These are phyloP conservation scores for Russula sp. DNA, from an alignment of 768 basidiomycete genomes.

Conservation along the genomic window DNA sequence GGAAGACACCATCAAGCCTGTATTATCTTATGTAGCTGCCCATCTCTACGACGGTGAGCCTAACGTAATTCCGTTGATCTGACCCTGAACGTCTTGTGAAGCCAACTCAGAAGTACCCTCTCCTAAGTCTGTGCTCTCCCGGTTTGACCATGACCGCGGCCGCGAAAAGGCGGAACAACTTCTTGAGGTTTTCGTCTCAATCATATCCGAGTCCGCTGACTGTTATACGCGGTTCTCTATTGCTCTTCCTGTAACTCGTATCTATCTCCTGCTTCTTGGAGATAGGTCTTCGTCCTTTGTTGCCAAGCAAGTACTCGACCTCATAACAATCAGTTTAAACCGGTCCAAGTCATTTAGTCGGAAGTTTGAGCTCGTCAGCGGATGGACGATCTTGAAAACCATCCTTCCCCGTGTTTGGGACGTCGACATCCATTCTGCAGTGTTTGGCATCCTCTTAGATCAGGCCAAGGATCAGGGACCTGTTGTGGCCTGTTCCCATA, in stretches of 20 bases:
- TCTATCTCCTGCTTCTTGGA: slow-evolving; percentile 73
- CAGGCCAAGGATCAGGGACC: slow-evolving; percentile 29
- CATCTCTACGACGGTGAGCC: slow-evolving; percentile 60
- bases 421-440: slow-evolving; percentile 51
- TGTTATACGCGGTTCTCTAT: slow-evolving; percentile 65
- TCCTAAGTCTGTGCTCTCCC: slow-evolving; percentile 50
- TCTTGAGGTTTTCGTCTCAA: slow-evolving; percentile 53
- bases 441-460: slow-evolving; percentile 61
- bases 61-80: background rate
- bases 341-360: slow-evolving; percentile 57
- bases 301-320: slow-evolving; percentile 48
- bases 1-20: slow-evolving; percentile 74
- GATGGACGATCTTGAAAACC: slow-evolving; percentile 69
- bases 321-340: slow-evolving; percentile 51
- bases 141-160: slow-evolving; percentile 41
- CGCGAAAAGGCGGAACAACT: slow-evolving; percentile 63
- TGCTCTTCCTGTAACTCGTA: slow-evolving; percentile 69
- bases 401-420: slow-evolving; percentile 67
- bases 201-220: slow-evolving; percentile 44
- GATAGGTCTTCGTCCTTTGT: slow-evolving; percentile 57
- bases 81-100: background rate
- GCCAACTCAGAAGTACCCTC: slow-evolving; percentile 30
- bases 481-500: slow-evolving; percentile 51
- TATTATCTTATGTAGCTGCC: slow-evolving; percentile 80
- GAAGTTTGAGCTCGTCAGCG: slow-evolving; percentile 80